Conservation (phyloP, 352 stramenopile species). For the Globisporangium canariense region DNA sequence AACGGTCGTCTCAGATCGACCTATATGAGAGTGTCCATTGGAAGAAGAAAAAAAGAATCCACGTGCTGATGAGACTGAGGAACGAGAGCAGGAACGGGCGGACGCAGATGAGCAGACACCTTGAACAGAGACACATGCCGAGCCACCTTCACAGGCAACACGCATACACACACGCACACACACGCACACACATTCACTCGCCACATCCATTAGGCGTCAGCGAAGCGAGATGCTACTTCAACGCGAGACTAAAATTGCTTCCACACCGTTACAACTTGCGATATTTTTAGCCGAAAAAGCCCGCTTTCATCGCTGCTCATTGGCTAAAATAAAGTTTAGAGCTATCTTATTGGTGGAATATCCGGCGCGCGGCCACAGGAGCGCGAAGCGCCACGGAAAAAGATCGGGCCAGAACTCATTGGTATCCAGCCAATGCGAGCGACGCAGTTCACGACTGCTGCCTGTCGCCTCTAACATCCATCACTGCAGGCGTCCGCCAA, state of each 20-base stretch:
- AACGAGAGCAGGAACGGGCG: not conserved
- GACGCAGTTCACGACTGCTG: not conserved
- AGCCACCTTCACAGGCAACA: no score
- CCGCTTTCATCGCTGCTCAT: not conserved
- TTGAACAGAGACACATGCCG: not conserved
- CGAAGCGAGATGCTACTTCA: not conserved
- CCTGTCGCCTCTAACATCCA: no score
- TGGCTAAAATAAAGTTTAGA: not conserved
- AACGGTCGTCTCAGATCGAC: no score
- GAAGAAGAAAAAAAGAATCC: not conserved
- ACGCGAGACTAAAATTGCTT: constrained; percentile 1
- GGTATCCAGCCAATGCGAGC: not conserved
- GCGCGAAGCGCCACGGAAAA: constrained; percentile 3
- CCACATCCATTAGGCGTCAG: no score
- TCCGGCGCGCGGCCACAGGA: no score
- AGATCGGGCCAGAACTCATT: constrained; percentile 11
- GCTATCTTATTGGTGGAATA: not conserved
- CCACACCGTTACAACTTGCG: not conserved
- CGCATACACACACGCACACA: not conserved
- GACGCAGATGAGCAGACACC: not conserved
- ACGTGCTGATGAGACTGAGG: not conserved
- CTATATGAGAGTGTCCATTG: no score
- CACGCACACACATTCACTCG: not conserved
- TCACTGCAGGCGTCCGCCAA: no score
- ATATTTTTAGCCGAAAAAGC: constrained; percentile 6